Evolutionary conservation across 2,329 filamentous ascomycete genomes (phyloP), one percentile per base, ranked within the genome.

Genomic region (Arthrocladium fulminans): DNA sequence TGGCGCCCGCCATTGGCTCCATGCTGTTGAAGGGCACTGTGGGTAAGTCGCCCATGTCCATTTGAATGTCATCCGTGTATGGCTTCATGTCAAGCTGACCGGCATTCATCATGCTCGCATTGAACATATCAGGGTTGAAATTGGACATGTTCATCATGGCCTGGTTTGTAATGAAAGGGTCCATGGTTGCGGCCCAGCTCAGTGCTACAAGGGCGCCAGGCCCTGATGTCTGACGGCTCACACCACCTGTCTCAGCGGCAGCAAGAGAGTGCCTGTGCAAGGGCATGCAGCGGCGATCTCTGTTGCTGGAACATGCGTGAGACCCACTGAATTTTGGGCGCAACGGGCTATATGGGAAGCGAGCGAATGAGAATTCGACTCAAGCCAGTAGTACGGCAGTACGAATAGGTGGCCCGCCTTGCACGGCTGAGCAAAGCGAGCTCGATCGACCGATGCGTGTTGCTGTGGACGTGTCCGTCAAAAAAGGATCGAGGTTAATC

Each of bases 51-150:
- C 60, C 58, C 52, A 66, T 60, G 27, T 61, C 63, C 51, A 73
- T 61, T 52, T 73, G 68, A 52, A 76, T 61, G 56, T 71, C 71
- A 66, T 72, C 68, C 48, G 65, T 62, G 57, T 73, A 65, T 58
- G 69, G 66, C 54, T 71, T 66, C 51, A 72, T 63, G 58, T 73
- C 68, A 46, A 72, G 58, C 12, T 44, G 19, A 19, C 6, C 20
- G 47, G 63, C 64, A 50, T 65, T 65, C 60, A 69, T 62, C 51
- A 71, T 56, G 13, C 51, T 49, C 17, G 50, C 41, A 50, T 57
- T 53, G 15, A 54, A 45, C 46, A 59, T 55, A 45, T 51, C 48
- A 29, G 51, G 45, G 42, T 54, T 54, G 37, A 54, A 43, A 38
- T 42, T 43, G 22, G 48, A 52, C 22, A 54, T 48, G 22, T 55